phyloP scores from a whole-genome alignment of 495 filamentous ascomycete genomes.

The Lichenothelia convexa region DNA sequence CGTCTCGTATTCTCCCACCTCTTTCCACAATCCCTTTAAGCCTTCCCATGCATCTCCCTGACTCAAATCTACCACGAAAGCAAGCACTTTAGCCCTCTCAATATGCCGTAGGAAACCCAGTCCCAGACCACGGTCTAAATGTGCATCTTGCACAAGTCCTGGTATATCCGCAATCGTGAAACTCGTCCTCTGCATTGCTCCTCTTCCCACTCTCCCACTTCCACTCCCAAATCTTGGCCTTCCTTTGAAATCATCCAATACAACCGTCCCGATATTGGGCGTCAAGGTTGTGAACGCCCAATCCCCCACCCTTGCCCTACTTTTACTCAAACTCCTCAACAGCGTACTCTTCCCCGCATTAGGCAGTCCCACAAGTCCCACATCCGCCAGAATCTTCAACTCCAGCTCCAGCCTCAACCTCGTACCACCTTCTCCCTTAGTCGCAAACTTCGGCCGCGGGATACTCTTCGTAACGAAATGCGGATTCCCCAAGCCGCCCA shows the following conservation, averaged over 20 bases:
- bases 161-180: constrained; percentile 96
- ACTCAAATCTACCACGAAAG: constrained; percentile 81
- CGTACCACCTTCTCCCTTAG: constrained; percentile 62
- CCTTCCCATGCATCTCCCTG: constrained; percentile 59
- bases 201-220: constrained; percentile 9
- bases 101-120: constrained; percentile 87
- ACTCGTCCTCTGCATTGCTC: constrained; percentile 38
- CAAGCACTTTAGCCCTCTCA: constrained; percentile 78
- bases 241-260: constrained; percentile 67
- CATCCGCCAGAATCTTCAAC: constrained; percentile 84
- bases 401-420: constrained; percentile 71
- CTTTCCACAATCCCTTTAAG: constrained; percentile 67
- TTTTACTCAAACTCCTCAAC: constrained; percentile 66
- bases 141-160: constrained; percentile 74
- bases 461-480: constrained; percentile 61
- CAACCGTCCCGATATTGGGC: constrained; percentile 87
- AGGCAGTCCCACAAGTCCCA: constrained; percentile 83
- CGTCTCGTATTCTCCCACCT: constrained; percentile 71
- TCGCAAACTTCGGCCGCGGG: constrained; percentile 67
- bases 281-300: constrained; percentile 96
- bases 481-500: constrained; percentile 83
- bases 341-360: constrained; percentile 95
- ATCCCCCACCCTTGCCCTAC: constrained; percentile 70
- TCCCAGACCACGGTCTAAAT: constrained; percentile 80
- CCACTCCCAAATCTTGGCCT: constrained; percentile 32